Base-by-base conservation (phyloP, 768 basidiomycete species). In the Agaricus blazei region DNA sequence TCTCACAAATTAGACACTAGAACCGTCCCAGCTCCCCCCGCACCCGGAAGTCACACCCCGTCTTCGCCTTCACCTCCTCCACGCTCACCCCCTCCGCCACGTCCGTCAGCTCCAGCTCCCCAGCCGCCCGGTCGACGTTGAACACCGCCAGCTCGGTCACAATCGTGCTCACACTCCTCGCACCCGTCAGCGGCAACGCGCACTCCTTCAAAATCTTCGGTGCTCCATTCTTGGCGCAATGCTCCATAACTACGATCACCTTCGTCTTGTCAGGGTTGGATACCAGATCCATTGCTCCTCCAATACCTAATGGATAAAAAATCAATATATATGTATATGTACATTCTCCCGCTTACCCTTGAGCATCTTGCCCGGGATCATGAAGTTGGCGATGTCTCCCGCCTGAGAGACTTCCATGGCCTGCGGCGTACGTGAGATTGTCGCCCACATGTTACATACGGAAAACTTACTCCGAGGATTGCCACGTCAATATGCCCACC, bases 351-450 rank as follows among this genome's bases (percentile, higher is more conserved):
- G 54, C 60, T 11, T 60, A 81, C 88, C 88, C 77, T 90, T 92
- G 34, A 93, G 79, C 67, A 93, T 80, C 74, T 97, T 96, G 12
- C 93, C 92, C 2, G 94, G 95, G 64, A 97, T 94, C 95, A 97
- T 98, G 68, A 93, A 98, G 75, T 98, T 98, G 54, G 95, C 95
- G 59, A 98, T 88, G 68, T 98, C 95, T 40, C 92, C 94, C 1
- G 83, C 84, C 60, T 90, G 85, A 1, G 93, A 93, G 48, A 98
- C 95, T 78, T 98, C 86, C 91, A 98, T 92, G 9, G 93, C 92
- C 89, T 92, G 56, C 9, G 42, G 52, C 26, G 19, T 24, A 31
- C 31, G 41, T 53, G 34, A 46, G 24, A 52, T 56, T 28, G 12
- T n/a, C 11, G 43, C 37, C 48, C 15, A 36, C 44, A 42, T 27